Percentiles rank a stretch among this genome's conserved stretches.
phyloP scores from a whole-genome alignment of 176 grass and related monocot species.

The Eremochloa ophiuroides region DNA sequence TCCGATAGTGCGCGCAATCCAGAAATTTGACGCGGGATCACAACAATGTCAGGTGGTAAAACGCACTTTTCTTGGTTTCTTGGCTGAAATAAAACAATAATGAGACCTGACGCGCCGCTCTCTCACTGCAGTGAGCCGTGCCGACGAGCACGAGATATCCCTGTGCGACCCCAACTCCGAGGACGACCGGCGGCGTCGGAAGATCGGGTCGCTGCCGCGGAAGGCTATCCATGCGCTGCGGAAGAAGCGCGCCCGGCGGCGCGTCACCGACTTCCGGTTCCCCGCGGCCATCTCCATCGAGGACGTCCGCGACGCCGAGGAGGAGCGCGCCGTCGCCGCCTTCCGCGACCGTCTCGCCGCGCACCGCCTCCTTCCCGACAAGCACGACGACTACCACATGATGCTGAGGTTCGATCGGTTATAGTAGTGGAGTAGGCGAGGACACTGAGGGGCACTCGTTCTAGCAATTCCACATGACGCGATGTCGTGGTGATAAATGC shows the following conservation, averaged over 20 bases:
- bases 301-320: slow-evolving; percentile 88
- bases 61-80: background rate
- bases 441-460: background rate
- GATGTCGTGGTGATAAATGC: background rate
- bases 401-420: slow-evolving; percentile 68
- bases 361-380: slow-evolving; percentile 69
- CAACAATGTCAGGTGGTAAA: slow-evolving; percentile 36
- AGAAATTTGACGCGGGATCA: background rate
- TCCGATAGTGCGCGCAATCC: background rate
- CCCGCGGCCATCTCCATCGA: slow-evolving; percentile 87
- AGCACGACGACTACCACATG: slow-evolving; percentile 90
- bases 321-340: slow-evolving; percentile 83
- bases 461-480: background rate
- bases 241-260: slow-evolving; percentile 68
- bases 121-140: slow-evolving; percentile 34
- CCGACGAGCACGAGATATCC: slow-evolving; percentile 58
- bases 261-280: slow-evolving; percentile 57
- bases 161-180: slow-evolving; percentile 63
- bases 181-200: slow-evolving; percentile 69
- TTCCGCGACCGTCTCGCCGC: slow-evolving; percentile 76
- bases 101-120: slow-evolving; percentile 7
- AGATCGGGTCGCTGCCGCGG: slow-evolving; percentile 72
- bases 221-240: slow-evolving; percentile 77
- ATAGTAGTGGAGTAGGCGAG: background rate
- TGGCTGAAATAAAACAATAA: background rate